These are phyloP conservation scores for Cryptococcus sp. DNA, from an alignment of 1,284 basidiomycete species.

Conservation along the genomic window DNA sequence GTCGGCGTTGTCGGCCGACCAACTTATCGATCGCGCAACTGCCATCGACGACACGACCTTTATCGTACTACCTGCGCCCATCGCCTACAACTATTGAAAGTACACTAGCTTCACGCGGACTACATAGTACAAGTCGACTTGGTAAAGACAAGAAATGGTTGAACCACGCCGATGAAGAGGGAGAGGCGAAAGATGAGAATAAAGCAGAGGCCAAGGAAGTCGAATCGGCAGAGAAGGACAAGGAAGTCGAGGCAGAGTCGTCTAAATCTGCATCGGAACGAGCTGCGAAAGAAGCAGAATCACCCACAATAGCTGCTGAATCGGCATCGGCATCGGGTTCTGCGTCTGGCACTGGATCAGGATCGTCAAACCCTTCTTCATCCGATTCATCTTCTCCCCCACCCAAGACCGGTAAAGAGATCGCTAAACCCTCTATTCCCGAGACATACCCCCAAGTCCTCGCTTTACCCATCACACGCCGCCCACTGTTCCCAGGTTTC, in stretches of 20 bases:
- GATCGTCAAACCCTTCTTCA: conserved; percentile 5
- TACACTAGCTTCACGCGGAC: background rate
- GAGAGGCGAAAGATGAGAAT: conserved; percentile 9
- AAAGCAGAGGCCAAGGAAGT: conserved; percentile 7
- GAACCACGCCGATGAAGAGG: conserved; percentile 25
- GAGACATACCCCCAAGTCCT: conserved; percentile 91
- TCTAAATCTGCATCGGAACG: conserved; percentile 21
- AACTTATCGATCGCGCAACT: conserved; percentile 2
- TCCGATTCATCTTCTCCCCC: conserved; percentile 9
- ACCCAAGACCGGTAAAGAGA: conserved; percentile 29
- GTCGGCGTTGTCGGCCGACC: conserved; percentile 15
- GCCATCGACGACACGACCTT: conserved; percentile 9
- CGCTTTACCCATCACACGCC: conserved; percentile 89
- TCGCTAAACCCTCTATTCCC: conserved; percentile 72
- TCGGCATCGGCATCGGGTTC: conserved; percentile 11
- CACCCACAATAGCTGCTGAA: conserved; percentile 5
- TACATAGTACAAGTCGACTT: conserved; percentile 23
- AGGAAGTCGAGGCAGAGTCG: conserved; percentile 22
- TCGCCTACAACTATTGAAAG: background rate
- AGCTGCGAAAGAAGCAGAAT: conserved; percentile 12
- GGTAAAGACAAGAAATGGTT: conserved; percentile 44
- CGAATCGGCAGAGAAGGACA: conserved; percentile 9
- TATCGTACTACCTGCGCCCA: conserved; percentile 8
- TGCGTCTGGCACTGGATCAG: conserved; percentile 9
- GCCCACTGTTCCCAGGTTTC: conserved; percentile 95